phyloP scores from a whole-genome alignment of 371 early-diverging fungal species.

The Syncephalastrum sp. region DNA sequence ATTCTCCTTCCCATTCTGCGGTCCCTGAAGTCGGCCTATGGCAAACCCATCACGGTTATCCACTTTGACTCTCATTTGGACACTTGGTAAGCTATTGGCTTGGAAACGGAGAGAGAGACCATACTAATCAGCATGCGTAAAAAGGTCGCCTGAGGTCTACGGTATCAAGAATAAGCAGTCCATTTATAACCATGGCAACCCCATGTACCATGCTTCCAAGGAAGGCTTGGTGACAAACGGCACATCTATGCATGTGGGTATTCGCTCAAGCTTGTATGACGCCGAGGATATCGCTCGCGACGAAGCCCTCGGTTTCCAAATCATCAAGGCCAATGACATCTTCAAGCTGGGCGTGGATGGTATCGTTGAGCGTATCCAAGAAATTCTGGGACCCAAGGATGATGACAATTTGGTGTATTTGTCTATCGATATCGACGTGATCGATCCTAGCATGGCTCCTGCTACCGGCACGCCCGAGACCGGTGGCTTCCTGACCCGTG shows the following conservation, averaged over 20 bases:
- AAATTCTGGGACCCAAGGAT: conserved; percentile 32
- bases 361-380: conserved; percentile 40
- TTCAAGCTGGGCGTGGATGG: conserved; percentile 46
- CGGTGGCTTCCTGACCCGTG: conserved; percentile 52
- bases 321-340: conserved; percentile 51
- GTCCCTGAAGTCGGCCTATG: conserved; percentile 34
- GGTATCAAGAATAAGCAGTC: conserved; percentile 35
- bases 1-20: conserved; percentile 44
- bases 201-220: conserved; percentile 48
- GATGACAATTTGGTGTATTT: conserved; percentile 39
- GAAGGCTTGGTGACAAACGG: conserved; percentile 51
- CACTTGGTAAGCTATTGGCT: conserved; percentile 26
- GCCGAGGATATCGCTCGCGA: conserved; percentile 38
- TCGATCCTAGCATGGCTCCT: conserved; percentile 54
- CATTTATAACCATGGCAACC: conserved; percentile 42
- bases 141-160: conserved; percentile 37
- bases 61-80: conserved; percentile 56
- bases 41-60: conserved; percentile 42
- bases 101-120: neutral
- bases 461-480: conserved; percentile 55
- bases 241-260: conserved; percentile 52
- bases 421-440: conserved; percentile 53
- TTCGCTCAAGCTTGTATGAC: conserved; percentile 43
- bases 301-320: conserved; percentile 39
- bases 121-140: neutral